phyloP scores from a whole-genome alignment of 805 yeast species.

The Wickerhamomyces queroliae region DNA sequence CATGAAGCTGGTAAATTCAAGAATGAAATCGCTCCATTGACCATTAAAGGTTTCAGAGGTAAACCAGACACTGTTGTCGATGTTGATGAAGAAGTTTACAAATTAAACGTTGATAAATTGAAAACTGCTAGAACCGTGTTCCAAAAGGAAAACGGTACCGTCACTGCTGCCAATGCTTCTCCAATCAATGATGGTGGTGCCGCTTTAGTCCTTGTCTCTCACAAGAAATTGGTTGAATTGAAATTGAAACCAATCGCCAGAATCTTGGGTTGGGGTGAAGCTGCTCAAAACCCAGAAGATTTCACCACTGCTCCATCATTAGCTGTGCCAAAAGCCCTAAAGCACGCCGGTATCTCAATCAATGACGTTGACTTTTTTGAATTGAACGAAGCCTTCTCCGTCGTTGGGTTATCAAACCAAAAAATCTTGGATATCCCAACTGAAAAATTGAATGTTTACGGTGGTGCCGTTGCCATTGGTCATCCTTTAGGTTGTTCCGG shows the following conservation, averaged over 20 bases:
- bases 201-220: constrained; percentile 85
- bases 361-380: constrained; percentile 85
- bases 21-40: constrained; percentile 79
- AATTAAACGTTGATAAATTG: constrained; percentile 73
- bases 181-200: constrained; percentile 98
- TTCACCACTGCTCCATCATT: constrained; percentile 95
- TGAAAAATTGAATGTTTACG: constrained; percentile 77
- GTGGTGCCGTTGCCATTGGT: constrained; percentile 95
- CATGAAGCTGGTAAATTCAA: constrained; percentile 75
- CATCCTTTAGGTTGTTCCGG: constrained; percentile 97
- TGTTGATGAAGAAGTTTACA: constrained; percentile 78
- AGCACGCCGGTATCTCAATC: constrained; percentile 65
- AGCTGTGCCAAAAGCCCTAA: constrained; percentile 94
- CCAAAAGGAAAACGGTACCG: constrained; percentile 90
- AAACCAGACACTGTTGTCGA: constrained; percentile 73
- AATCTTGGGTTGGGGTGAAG: constrained; percentile 95
- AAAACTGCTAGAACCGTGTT: constrained; percentile 89
- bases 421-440: constrained; percentile 58
- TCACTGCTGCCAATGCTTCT: constrained; percentile 96
- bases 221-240: constrained; percentile 75
- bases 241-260: constrained; percentile 85
- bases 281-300: constrained; percentile 91
- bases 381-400: constrained; percentile 97
- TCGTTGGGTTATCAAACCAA: constrained; percentile 88
- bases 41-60: constrained; percentile 85